Conservation (phyloP, 352 stramenopile species). For the Phytophthora hybrid region DNA sequence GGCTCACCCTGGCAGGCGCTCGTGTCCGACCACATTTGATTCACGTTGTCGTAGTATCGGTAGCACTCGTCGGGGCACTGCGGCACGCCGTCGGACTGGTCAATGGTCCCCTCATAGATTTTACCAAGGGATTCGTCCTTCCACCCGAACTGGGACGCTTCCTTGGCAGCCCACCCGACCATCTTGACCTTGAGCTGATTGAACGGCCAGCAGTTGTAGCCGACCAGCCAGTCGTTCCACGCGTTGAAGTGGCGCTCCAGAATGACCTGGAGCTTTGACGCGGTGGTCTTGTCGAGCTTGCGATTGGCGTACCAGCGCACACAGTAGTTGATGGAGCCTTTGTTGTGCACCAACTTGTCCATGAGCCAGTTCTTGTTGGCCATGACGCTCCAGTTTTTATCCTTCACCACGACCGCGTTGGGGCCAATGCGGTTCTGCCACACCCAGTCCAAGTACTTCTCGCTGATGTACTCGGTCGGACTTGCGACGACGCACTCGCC, state of each 20-base stretch:
- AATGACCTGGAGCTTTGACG: slow-evolving; percentile 18
- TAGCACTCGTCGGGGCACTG: slow-evolving; percentile 27
- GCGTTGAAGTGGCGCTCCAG: slow-evolving; percentile 32
- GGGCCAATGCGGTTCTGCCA: slow-evolving; percentile 30
- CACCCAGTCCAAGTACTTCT: slow-evolving; percentile 26
- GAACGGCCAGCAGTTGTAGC: slow-evolving; percentile 40
- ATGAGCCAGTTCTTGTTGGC: slow-evolving; percentile 35
- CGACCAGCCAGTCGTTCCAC: slow-evolving; percentile 37
- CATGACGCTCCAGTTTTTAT: slow-evolving; percentile 33
- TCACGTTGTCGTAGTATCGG: slow-evolving; percentile 28
- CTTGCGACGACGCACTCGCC: slow-evolving; percentile 20
- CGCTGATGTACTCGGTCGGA: slow-evolving; percentile 28
- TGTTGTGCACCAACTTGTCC: slow-evolving; percentile 34
- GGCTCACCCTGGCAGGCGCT: slow-evolving; percentile 28
- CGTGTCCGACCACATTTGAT: slow-evolving; percentile 32
- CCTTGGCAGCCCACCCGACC: slow-evolving; percentile 34
- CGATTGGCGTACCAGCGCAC: slow-evolving; percentile 25
- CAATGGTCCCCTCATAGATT: slow-evolving; percentile 17
- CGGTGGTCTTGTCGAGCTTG: slow-evolving; percentile 6
- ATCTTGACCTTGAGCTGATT: slow-evolving; percentile 32
- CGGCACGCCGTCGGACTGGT: slow-evolving; percentile 8
- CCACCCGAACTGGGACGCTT: slow-evolving; percentile 31
- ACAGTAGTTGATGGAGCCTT: slow-evolving; percentile 37
- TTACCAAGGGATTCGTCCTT: slow-evolving; percentile 19
- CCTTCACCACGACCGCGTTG: slow-evolving; percentile 1